Percentiles rank a stretch among this genome's conserved stretches.
Conservation (phyloP, 192 early-diverging fungal genomes). For the Coemansia sp. region DNA sequence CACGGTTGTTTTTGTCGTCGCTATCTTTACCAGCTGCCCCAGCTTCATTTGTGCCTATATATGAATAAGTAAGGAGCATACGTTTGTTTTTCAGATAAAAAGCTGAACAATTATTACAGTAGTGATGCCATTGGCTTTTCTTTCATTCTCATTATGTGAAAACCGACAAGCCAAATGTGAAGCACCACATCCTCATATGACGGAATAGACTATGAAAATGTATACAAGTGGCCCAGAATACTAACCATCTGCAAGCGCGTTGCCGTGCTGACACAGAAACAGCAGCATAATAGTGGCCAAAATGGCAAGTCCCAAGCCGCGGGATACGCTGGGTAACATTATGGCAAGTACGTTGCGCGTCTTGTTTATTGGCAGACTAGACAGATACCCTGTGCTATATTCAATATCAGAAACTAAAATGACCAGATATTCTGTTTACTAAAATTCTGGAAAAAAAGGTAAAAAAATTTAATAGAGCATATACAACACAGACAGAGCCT, state of each 20-base stretch:
- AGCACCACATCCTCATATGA: too few species aligned
- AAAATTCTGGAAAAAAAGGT: not conserved
- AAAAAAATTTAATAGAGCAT: not conserved
- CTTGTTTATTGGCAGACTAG: slow-evolving; percentile 1
- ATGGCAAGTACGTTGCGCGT: not conserved
- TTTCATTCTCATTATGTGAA: not conserved
- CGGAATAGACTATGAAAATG: too few species aligned
- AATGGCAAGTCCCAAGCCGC: slow-evolving; percentile 2
- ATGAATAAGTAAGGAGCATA: not conserved
- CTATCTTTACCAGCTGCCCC: not conserved
- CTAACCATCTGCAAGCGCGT: slow-evolving; percentile 15
- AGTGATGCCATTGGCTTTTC: not conserved
- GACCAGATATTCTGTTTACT: not conserved
- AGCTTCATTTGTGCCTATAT: not conserved
- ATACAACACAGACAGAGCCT: not conserved
- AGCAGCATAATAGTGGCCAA: slow-evolving; percentile 1
- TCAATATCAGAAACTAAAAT: not conserved
- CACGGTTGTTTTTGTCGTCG: slow-evolving; percentile 19
- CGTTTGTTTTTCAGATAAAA: not conserved
- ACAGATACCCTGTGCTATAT: not conserved
- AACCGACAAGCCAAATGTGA: too few species aligned
- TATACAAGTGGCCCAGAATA: not conserved
- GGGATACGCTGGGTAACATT: not conserved
- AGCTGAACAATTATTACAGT: not conserved
- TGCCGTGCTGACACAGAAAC: slow-evolving; percentile 1